phyloP scores from a whole-genome alignment of 441 rosid genomes.

The Arabidopsis lyrata region DNA sequence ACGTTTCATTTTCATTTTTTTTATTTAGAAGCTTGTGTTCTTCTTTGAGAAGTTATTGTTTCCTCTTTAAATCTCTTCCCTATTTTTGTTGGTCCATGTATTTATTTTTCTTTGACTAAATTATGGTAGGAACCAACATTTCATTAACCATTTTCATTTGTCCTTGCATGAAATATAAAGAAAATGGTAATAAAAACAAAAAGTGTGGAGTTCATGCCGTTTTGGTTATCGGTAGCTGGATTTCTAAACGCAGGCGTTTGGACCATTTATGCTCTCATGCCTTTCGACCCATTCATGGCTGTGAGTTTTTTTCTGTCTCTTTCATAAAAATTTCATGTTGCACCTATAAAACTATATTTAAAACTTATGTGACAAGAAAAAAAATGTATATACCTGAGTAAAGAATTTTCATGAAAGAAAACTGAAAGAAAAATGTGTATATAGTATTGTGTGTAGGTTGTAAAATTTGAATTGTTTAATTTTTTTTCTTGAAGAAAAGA shows the following conservation, averaged over 20 bases:
- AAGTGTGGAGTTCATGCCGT: slow-evolving; percentile 96
- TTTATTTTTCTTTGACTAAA: neutral
- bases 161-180: slow-evolving; percentile 45
- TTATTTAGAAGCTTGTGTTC: too few relatives aligned
- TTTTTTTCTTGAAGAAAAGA: neutral
- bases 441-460: neutral
- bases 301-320: slow-evolving; percentile 47
- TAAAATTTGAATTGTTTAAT: neutral
- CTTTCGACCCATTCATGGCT: slow-evolving; percentile 70
- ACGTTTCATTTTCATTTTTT: neutral
- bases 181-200: slow-evolving; percentile 79
- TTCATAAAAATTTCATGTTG: neutral
- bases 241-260: slow-evolving; percentile 74
- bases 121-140: neutral
- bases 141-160: neutral
- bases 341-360: neutral
- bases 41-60: neutral
- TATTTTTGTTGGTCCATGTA: neutral
- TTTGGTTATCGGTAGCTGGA: slow-evolving; percentile 69
- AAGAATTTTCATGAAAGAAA: neutral
- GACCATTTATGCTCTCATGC: slow-evolving; percentile 76
- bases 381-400: neutral
- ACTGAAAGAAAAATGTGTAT: neutral
- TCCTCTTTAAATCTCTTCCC: neutral
- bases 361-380: neutral